Percentiles rank a stretch among this genome's conserved stretches.
Evolutionary conservation across 208 protist genomes (phyloP).

Genomic region (Plasmodiophora brassicae): DNA sequence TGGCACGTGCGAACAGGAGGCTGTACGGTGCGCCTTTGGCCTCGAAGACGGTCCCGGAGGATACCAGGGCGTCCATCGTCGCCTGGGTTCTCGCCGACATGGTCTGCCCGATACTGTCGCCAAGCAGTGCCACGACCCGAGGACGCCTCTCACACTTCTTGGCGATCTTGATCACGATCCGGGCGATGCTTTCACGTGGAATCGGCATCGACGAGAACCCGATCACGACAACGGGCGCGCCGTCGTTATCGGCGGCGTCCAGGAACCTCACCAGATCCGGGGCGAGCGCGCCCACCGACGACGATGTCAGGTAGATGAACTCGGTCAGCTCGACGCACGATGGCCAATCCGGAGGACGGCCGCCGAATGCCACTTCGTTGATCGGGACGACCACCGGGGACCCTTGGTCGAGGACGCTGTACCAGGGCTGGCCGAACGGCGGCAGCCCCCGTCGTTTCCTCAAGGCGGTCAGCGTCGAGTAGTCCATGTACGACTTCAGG

Average conservation of each 20-base stretch:
- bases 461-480: background rate
- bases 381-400: conserved; percentile 31
- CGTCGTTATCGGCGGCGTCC: background rate
- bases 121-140: background rate
- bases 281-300: background rate
- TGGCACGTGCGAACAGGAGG: background rate
- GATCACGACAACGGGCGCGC: background rate
- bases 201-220: conserved; percentile 38
- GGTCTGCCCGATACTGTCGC: background rate
- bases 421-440: background rate
- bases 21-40: background rate
- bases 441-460: background rate
- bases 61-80: background rate
- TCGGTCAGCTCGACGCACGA: background rate
- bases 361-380: background rate
- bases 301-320: conserved; percentile 33
- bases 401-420: background rate
- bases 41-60: background rate
- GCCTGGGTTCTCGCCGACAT: background rate
- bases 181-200: background rate
- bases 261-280: background rate
- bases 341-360: background rate
- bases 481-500: conserved; percentile 23
- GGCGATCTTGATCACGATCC: background rate
- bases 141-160: background rate